Evolutionary conservation across 805 yeast species (phyloP).

Genomic region (Candida manassasensis): DNA sequence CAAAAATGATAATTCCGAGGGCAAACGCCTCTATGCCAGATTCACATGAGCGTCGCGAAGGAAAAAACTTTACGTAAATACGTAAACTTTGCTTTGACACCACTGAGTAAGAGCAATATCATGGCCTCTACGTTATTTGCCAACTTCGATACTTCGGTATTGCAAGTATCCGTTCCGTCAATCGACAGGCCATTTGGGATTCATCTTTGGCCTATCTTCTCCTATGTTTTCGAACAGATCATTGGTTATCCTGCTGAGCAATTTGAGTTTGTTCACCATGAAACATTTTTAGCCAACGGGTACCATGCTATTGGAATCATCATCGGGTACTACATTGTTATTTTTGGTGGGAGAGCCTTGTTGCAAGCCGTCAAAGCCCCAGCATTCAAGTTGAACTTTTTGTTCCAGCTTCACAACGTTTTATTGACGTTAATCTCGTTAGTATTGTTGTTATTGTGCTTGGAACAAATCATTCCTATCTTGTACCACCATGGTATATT

Average conservation of each 20-base stretch:
- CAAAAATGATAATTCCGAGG: too few species aligned
- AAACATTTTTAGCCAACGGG: conserved; percentile 65
- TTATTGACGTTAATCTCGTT: conserved; percentile 67
- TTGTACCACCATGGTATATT: conserved; percentile 69
- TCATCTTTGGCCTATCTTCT: conserved; percentile 66
- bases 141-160: conserved; percentile 6
- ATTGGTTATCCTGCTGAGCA: conserved; percentile 58
- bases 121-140: background rate
- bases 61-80: background rate
- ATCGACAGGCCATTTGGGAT: conserved; percentile 51
- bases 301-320: conserved; percentile 46
- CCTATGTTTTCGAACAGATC: conserved; percentile 38
- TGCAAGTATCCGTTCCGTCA: conserved; percentile 29
- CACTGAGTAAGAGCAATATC: too few species aligned
- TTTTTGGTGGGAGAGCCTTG: conserved; percentile 69
- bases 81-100: too few species aligned
- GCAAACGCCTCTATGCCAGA: too few species aligned
- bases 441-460: conserved; percentile 57
- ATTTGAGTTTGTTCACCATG: conserved; percentile 62
- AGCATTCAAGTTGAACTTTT: conserved; percentile 66
- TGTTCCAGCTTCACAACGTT: conserved; percentile 85
- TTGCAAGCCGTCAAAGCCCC: conserved; percentile 47
- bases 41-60: conserved; percentile 3
- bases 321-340: conserved; percentile 35
- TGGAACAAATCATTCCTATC: conserved; percentile 85